phyloP scores from a whole-genome alignment of 805 yeast species.

The Kregervanrija pseudodelftensis region DNA sequence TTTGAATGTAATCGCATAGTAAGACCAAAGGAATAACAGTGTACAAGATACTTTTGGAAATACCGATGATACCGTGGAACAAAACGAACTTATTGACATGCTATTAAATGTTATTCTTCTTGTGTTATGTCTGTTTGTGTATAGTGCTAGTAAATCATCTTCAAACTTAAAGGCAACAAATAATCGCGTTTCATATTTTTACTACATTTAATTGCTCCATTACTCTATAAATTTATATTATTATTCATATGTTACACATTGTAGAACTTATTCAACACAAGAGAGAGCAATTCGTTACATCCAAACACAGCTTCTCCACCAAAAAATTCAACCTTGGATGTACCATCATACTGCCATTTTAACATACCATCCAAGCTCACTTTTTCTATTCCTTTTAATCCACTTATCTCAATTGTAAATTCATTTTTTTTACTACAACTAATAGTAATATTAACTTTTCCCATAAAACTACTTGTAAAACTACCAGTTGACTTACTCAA shows the following conservation, averaged over 20 bases:
- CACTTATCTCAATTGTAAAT: slow-evolving; percentile 57
- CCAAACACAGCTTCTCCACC: slow-evolving; percentile 46
- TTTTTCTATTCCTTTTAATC: slow-evolving; percentile 27
- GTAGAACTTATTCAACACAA: slow-evolving; percentile 59
- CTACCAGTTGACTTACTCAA: no score
- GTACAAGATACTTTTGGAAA: slow-evolving; percentile 47
- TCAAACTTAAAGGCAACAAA: no score
- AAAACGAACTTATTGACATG: slow-evolving; percentile 11
- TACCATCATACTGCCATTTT: slow-evolving; percentile 65
- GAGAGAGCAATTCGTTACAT: slow-evolving; percentile 2
- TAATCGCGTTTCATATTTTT: no score
- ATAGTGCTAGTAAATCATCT: no score
- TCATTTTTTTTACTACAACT: slow-evolving; percentile 68
- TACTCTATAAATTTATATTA: neutral
- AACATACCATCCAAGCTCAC: slow-evolving; percentile 68
- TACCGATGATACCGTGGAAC: slow-evolving; percentile 31
- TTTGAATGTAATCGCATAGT: slow-evolving; percentile 31
- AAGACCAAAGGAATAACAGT: slow-evolving; percentile 39
- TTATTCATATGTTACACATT: neutral
- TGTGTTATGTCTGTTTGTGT: no score
- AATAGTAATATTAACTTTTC: slow-evolving; percentile 67
- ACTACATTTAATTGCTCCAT: no score
- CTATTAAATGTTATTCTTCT: no score
- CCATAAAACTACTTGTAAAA: neutral
- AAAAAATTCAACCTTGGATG: slow-evolving; percentile 46